Base-by-base conservation (phyloP, 2,329 filamentous ascomycete genomes). In the Fusarium lyarnte region DNA sequence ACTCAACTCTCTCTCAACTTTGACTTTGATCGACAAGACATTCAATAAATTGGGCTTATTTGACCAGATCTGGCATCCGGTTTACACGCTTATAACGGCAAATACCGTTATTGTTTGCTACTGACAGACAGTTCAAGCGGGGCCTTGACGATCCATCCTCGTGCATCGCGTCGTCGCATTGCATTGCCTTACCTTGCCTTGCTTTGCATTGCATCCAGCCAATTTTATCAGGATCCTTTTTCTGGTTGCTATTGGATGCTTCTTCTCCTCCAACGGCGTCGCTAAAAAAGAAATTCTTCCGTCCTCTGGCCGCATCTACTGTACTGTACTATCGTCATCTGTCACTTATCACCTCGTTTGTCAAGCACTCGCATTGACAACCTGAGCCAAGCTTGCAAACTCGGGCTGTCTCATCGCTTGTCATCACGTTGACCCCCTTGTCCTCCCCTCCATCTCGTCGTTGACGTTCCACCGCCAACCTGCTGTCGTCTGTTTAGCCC, bases 401-500 rank as follows among this genome's bases (percentile, higher is more conserved):
- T 73, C 58, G 63, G 55, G 69, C 53, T 74, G 71, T 74, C 63
- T 74, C 71, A 74, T 74, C 59, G 55, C 29, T 52, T 74, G 67
- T 53, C 63, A 62, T 74, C 71, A 69, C 71, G 49, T 71, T 66
- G 70, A 66, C 69, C 73, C 72, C 67, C 62, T 74, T 76, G 69
- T 74, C 69, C 69, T 74, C 70, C 76, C 74, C 72, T 77, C 69
- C 74, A 69, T 68, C 71, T 72, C 52, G 52, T 69, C 60, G 45
- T 64, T 54, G 33, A 61, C 65, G 75, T 77, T 77, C 66, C 75
- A 77, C 75, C 68, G 60, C 62, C 55, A 77, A 66, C 71, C 73
- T 73, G 72, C 67, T 70, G 75, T 69, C 74, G 72, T 75, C 75
- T 76, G 66, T 66, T 73, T 72, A 63, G 74, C 58, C 66, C 66